These are phyloP conservation scores for Rubus idaeus DNA, from an alignment of 306 rosid genomes.

Conservation along the genomic window DNA sequence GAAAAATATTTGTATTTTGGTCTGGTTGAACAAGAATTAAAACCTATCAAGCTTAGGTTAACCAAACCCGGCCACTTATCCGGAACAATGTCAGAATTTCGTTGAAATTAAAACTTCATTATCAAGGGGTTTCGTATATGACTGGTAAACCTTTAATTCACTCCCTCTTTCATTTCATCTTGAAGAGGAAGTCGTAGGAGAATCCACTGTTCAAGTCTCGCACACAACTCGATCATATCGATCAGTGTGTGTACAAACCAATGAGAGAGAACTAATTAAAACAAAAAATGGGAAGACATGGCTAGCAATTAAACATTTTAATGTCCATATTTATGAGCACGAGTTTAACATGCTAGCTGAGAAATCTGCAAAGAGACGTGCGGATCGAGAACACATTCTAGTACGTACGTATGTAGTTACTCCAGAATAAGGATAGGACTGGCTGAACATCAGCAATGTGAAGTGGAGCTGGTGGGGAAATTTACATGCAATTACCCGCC, in stretches of 20 bases:
- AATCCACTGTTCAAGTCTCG: background rate
- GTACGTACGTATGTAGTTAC: background rate
- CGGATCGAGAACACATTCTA: conserved; percentile 26
- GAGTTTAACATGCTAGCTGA: conserved; percentile 20
- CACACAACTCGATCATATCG: background rate
- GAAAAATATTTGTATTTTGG: background rate
- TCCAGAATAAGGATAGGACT: background rate
- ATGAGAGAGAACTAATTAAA: background rate
- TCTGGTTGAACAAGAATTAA: background rate
- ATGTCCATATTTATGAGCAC: background rate
- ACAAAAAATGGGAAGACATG: background rate
- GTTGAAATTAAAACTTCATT: background rate
- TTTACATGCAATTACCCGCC: background rate
- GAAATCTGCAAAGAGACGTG: conserved; percentile 35
- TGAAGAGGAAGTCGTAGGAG: background rate
- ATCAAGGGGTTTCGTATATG: background rate
- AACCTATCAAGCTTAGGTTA: conserved; percentile 1
- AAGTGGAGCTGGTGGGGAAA: background rate
- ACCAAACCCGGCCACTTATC: background rate
- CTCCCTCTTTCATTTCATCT: background rate
- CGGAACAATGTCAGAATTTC: background rate
- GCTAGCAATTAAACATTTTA: background rate
- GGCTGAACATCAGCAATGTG: background rate
- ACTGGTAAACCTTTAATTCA: background rate
- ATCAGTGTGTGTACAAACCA: background rate